A percentile compares a stretch with the other conserved stretches of the same genome.
Conservation (phyloP, 768 basidiomycete genomes). For the Panaeolus cyanescens region DNA sequence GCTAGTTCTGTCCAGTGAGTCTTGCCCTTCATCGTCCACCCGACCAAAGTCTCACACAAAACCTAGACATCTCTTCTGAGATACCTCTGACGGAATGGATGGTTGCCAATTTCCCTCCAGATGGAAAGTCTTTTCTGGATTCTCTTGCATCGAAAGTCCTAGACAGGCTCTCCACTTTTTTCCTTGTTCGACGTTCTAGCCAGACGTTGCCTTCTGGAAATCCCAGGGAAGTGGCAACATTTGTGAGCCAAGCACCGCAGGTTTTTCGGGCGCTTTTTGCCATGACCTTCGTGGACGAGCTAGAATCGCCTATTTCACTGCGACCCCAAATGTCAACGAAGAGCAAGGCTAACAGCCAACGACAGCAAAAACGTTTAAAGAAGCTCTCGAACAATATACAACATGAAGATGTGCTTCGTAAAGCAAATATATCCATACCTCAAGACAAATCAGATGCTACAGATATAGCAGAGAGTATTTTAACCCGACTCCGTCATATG, state of each 20-base stretch:
- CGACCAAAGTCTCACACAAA: not conserved
- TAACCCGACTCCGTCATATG: constrained; percentile 15
- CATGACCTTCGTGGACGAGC: constrained; percentile 12
- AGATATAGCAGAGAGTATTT: constrained; percentile 4
- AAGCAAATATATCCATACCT: constrained; percentile 5
- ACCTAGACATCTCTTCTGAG: constrained; percentile 11
- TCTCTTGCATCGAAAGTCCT: constrained; percentile 7
- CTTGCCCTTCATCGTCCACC: not conserved
- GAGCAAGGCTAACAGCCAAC: constrained; percentile 16
- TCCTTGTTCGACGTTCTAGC: constrained; percentile 8
- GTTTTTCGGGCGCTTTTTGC: constrained; percentile 20
- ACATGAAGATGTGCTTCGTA: constrained; percentile 6
- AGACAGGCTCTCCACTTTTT: constrained; percentile 10
- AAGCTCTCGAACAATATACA: constrained; percentile 1
- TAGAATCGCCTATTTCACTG: not conserved
- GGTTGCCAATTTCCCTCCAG: constrained; percentile 30
- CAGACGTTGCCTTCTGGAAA: not conserved
- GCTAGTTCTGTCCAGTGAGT: constrained; percentile 26
- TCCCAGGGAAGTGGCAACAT: constrained; percentile 16
- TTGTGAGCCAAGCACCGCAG: constrained; percentile 21
- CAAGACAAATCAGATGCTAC: not conserved
- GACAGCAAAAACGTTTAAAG: constrained; percentile 12
- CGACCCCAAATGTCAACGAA: constrained; percentile 9
- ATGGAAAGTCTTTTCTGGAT: constrained; percentile 2
- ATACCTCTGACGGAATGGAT: constrained; percentile 22